Evolutionary conservation across 768 basidiomycete species (phyloP).

Genomic region (Trametes coccinea): DNA sequence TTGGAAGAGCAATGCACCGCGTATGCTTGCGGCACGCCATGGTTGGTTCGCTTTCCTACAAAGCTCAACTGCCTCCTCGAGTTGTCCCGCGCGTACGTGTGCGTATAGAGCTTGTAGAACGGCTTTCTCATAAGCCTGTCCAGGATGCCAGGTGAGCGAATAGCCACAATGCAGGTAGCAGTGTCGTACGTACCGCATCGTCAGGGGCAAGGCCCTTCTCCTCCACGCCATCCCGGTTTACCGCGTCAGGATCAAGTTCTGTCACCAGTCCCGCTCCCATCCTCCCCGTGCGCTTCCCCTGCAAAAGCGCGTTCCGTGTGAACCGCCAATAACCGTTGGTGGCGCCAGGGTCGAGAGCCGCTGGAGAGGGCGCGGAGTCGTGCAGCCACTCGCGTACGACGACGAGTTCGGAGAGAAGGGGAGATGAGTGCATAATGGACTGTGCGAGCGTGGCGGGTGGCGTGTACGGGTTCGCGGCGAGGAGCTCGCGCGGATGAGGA

Average conservation of each 20-base stretch:
- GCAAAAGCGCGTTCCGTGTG: slow-evolving; percentile 74
- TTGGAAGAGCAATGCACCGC: slow-evolving; percentile 76
- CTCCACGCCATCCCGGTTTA: slow-evolving; percentile 49
- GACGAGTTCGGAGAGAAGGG: slow-evolving; percentile 71
- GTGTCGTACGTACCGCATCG: slow-evolving; percentile 61
- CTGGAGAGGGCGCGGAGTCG: slow-evolving; percentile 67
- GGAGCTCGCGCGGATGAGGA: slow-evolving; percentile 53
- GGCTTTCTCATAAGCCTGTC: slow-evolving; percentile 77
- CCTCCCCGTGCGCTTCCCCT: slow-evolving; percentile 54
- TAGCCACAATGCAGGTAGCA: not conserved
- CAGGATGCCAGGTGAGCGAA: not conserved
- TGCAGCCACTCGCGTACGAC: slow-evolving; percentile 90
- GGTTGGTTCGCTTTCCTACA: slow-evolving; percentile 84
- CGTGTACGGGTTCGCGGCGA: slow-evolving; percentile 77
- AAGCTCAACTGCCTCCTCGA: slow-evolving; percentile 82
- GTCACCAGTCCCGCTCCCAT: slow-evolving; percentile 52
- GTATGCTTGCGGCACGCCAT: slow-evolving; percentile 89
- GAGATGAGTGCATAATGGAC: slow-evolving; percentile 66
- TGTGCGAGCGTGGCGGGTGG: slow-evolving; percentile 77
- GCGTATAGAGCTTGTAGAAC: slow-evolving; percentile 77
- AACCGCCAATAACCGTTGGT: slow-evolving; percentile 84
- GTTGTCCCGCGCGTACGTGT: slow-evolving; percentile 78
- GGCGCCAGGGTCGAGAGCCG: slow-evolving; percentile 64
- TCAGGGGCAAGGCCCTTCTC: slow-evolving; percentile 66
- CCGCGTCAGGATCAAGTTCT: slow-evolving; percentile 82